Conservation (phyloP, 2,329 filamentous ascomycete species). For the Trichoderma oligosporum region DNA sequence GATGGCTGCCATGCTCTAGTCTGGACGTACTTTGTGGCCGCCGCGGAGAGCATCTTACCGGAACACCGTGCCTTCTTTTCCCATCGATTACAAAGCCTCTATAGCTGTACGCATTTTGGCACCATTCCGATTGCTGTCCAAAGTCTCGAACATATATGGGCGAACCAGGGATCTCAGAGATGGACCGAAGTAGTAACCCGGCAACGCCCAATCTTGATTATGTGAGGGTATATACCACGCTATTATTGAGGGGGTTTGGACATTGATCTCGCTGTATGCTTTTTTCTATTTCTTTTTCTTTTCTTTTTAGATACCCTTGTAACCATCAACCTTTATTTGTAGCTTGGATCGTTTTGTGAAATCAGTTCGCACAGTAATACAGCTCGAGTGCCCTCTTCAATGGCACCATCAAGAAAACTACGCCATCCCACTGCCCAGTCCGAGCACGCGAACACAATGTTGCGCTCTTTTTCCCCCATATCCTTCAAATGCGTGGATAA, state of each 20-base stretch:
- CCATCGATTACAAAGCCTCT: constrained; percentile 4
- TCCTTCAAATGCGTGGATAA: constrained; percentile 11
- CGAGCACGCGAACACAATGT: constrained; percentile 9
- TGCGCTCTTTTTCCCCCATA: constrained; percentile 6
- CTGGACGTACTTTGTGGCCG: constrained; percentile 13
- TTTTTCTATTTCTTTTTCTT: background rate
- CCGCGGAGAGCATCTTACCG: background rate
- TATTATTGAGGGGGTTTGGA: background rate
- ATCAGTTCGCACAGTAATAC: constrained; percentile 3
- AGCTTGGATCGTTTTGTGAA: background rate
- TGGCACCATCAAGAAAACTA: constrained; percentile 12
- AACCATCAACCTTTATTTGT: background rate
- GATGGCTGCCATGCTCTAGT: constrained; percentile 10
- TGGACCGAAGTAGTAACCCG: constrained; percentile 14
- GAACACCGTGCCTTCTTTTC: constrained; percentile 12
- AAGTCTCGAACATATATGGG: constrained; percentile 9
- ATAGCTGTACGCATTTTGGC: constrained; percentile 13
- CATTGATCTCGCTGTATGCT: background rate
- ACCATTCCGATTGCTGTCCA: constrained; percentile 12
- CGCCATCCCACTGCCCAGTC: constrained; percentile 15
- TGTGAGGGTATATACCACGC: background rate
- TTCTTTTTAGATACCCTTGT: background rate
- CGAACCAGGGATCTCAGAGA: constrained; percentile 6
- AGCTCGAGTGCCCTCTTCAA: constrained; percentile 12
- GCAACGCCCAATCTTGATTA: constrained; percentile 6